phyloP scores from a whole-genome alignment of 2,329 filamentous ascomycete species.

The Mycocentrospora acerina region DNA sequence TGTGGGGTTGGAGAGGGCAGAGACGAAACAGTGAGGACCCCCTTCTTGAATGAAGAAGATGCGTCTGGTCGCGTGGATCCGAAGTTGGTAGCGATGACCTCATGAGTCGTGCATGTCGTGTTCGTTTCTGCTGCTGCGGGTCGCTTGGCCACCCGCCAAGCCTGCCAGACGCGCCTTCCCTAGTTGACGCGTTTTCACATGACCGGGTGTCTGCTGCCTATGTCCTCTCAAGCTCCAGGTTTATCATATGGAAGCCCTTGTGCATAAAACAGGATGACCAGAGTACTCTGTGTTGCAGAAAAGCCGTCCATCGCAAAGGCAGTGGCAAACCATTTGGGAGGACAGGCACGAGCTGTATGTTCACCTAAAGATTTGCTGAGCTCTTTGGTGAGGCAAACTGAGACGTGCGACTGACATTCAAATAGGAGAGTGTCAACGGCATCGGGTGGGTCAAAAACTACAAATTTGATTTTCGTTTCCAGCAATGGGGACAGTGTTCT shows the following conservation, averaged over 20 bases:
- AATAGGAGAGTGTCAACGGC: conserved; percentile 7
- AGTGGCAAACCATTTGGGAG: conserved; percentile 84
- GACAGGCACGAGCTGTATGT: conserved; percentile 69
- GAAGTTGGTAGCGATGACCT: conserved; percentile 23
- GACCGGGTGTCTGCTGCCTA: conserved; percentile 15
- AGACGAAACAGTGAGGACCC: not conserved
- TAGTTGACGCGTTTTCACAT: conserved; percentile 40
- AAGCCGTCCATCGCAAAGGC: conserved; percentile 96
- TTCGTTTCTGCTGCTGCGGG: conserved; percentile 8
- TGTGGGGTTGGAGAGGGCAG: not conserved
- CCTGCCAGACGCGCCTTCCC: conserved; percentile 18
- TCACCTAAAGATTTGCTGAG: not conserved
- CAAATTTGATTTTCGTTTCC: conserved; percentile 86
- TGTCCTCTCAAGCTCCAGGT: no score
- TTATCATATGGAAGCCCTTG: no score
- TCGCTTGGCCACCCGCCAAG: conserved; percentile 5
- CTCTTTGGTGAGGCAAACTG: not conserved
- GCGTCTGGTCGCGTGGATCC: conserved; percentile 1
- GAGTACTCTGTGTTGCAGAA: conserved; percentile 75
- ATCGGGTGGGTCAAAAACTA: conserved; percentile 87
- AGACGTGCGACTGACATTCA: conserved; percentile 8
- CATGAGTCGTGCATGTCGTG: conserved; percentile 20
- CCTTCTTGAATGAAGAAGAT: not conserved
- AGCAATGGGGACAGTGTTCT: conserved; percentile 75
- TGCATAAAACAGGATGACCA: conserved; percentile 40